Conservation (phyloP, 441 rosid species). For the Pelargonium citronellum region DNA sequence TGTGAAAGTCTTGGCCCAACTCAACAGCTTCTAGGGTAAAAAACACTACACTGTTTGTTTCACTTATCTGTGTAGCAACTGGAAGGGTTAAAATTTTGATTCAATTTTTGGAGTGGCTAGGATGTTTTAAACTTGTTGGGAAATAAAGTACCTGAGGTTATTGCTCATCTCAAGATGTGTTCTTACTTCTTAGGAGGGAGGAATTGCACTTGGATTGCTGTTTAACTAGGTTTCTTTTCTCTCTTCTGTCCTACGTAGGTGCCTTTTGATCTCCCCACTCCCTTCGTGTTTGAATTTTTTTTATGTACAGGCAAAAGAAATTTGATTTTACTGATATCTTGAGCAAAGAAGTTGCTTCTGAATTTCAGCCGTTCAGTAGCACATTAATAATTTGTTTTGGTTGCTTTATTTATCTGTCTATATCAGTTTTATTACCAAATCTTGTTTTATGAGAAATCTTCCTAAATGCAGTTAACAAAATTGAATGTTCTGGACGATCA, state of each 20-base stretch:
- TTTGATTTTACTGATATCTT: constrained; percentile 5
- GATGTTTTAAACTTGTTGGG: background rate
- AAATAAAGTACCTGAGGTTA: no score
- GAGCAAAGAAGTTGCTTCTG: constrained; percentile 8
- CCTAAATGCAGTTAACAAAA: constrained; percentile 45
- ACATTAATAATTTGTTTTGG: background rate
- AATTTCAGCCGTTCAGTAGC: constrained; percentile 7
- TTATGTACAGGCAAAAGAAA: background rate
- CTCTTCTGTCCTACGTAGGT: background rate
- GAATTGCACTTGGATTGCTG: background rate
- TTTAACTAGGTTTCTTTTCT: background rate
- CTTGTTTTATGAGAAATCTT: constrained; percentile 15
- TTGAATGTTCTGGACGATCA: constrained; percentile 38
- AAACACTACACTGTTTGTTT: background rate
- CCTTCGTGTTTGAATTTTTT: background rate
- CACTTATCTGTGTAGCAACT: constrained; percentile 4
- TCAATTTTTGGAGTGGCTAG: background rate
- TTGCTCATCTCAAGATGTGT: no score
- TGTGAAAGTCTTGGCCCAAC: background rate
- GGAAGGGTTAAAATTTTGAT: background rate
- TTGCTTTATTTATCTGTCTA: background rate
- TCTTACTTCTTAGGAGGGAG: constrained; percentile 6
- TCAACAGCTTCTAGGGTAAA: background rate
- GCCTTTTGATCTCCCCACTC: background rate
- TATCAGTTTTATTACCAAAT: constrained; percentile 3